phyloP scores from a whole-genome alignment of 257 asterid genomes.

The Paraleonurus japonicus region DNA sequence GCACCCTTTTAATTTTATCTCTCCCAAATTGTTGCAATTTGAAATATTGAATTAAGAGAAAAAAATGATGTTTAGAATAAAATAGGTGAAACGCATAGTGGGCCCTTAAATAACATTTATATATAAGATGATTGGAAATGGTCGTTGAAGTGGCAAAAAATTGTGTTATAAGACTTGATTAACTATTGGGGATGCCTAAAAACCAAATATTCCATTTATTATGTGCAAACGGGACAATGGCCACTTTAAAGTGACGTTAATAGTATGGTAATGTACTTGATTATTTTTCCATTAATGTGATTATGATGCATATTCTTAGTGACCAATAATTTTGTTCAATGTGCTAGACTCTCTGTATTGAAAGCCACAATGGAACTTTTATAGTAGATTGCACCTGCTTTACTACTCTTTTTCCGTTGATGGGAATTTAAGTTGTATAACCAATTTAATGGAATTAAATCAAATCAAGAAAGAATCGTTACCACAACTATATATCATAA shows the following conservation, averaged over 20 bases:
- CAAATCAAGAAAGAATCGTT: slow-evolving; percentile 1
- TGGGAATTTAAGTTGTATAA: not conserved
- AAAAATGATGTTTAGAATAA: no score
- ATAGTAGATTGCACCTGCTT: not conserved
- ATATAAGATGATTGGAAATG: no score
- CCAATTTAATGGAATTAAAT: slow-evolving; percentile 3
- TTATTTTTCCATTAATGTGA: not conserved
- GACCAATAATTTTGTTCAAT: not conserved
- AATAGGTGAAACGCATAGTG: no score
- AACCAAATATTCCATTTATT: not conserved
- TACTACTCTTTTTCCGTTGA: not conserved
- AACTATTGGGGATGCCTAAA: no score
- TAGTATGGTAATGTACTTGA: not conserved
- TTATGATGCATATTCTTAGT: slow-evolving; percentile 4
- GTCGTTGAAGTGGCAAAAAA: no score
- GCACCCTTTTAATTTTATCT: no score
- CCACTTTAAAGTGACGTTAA: slow-evolving; percentile 17
- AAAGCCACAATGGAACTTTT: not conserved
- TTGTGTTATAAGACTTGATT: no score
- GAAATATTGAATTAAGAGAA: no score
- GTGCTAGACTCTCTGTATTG: not conserved
- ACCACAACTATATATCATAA: not conserved
- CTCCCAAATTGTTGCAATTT: no score
- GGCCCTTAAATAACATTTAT: no score
- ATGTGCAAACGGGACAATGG: not conserved